Conservation (phyloP, 768 basidiomycete genomes). For the Leccinum pellstonianum region DNA sequence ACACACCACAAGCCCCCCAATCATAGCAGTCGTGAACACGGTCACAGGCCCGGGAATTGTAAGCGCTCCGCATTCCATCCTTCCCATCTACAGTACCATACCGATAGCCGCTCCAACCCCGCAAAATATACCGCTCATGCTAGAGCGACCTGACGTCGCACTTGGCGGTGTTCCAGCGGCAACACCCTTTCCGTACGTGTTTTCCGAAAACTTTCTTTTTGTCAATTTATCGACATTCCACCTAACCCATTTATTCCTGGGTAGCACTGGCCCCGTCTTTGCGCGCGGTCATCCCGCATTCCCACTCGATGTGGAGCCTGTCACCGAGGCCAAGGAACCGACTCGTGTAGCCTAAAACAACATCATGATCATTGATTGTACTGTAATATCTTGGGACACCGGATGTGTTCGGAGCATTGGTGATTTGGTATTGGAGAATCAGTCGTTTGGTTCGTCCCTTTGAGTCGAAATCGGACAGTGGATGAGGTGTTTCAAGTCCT, state of each 20-base stretch:
- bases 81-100: neutral
- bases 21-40: too few relatives aligned
- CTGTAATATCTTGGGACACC: neutral
- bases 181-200: neutral
- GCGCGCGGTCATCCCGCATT: neutral
- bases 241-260: neutral
- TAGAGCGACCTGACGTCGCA: neutral
- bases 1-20: too few relatives aligned
- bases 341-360: neutral
- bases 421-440: neutral
- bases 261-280: neutral
- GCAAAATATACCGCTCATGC: neutral
- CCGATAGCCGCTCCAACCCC: neutral
- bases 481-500: neutral
- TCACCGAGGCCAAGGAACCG: neutral
- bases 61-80: neutral
- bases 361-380: neutral
- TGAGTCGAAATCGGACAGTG: neutral
- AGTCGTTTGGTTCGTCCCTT: neutral
- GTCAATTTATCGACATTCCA: neutral
- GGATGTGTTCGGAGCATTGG: too few relatives aligned
- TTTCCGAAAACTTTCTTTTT: neutral
- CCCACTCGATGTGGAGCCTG: neutral
- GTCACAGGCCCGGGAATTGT: too few relatives aligned
- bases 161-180: too few relatives aligned